phyloP scores from a whole-genome alignment of 2,329 filamentous ascomycete genomes.

The Aureobasidium sp. region DNA sequence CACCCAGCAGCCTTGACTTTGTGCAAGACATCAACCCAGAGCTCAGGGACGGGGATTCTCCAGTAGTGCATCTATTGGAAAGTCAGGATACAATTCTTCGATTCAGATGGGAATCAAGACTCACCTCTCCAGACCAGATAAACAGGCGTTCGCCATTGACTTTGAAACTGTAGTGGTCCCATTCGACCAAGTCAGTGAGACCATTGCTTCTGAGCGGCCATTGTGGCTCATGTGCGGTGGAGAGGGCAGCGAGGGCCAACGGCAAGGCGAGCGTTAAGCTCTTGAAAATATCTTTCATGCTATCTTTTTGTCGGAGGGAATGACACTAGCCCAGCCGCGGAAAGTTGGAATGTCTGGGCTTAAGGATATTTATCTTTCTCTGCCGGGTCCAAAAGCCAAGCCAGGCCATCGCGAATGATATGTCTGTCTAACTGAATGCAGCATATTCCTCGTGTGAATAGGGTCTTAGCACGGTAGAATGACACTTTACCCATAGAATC shows the following conservation, averaged over 20 bases:
- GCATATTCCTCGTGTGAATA: not conserved
- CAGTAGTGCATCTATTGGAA: conserved; percentile 53
- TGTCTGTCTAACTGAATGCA: not conserved
- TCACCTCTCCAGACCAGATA: conserved; percentile 56
- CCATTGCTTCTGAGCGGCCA: conserved; percentile 21
- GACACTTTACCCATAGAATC: conserved; percentile 9
- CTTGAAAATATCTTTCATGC: conserved; percentile 12
- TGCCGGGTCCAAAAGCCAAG: conserved; percentile 2
- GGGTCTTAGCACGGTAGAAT: conserved; percentile 16
- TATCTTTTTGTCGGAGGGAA: not conserved
- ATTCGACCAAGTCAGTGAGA: conserved; percentile 52
- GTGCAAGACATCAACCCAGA: conserved; percentile 57
- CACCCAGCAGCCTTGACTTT: conserved; percentile 57
- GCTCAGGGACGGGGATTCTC: conserved; percentile 55
- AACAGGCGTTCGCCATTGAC: conserved; percentile 58
- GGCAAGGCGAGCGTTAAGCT: conserved; percentile 8
- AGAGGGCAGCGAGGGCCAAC: conserved; percentile 3
- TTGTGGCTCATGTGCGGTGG: conserved; percentile 16
- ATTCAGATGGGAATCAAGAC: not conserved
- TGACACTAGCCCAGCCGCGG: not conserved
- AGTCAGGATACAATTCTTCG: not conserved
- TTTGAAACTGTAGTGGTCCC: conserved; percentile 62
- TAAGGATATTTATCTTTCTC: not conserved
- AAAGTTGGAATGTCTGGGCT: not conserved
- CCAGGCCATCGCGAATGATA: not conserved